Evolutionary conservation across 2,329 filamentous ascomycete genomes (phyloP).

Genomic region (Pyrenophora seminiperda): DNA sequence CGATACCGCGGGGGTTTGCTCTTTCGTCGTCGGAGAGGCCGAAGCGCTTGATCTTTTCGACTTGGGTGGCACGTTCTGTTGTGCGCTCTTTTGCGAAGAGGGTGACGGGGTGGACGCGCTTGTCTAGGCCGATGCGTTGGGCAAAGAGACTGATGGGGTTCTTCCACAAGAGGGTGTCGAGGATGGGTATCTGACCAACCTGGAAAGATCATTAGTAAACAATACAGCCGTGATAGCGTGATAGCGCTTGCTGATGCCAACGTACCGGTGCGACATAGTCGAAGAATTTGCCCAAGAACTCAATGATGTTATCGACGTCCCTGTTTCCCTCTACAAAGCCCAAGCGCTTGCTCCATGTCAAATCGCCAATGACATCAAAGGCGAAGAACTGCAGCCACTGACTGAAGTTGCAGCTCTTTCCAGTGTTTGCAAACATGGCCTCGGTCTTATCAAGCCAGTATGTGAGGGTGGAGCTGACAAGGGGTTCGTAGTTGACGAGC

Average conservation of each 20-base stretch:
- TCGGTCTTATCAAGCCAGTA: constrained; percentile 66
- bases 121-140: constrained; percentile 69
- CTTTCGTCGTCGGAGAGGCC: constrained; percentile 44
- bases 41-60: constrained; percentile 53
- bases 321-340: constrained; percentile 76
- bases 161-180: constrained; percentile 73
- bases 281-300: constrained; percentile 67
- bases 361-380: constrained; percentile 79
- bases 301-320: constrained; percentile 76
- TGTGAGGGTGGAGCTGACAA: constrained; percentile 75
- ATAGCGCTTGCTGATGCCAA: background rate
- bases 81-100: constrained; percentile 72
- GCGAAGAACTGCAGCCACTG: constrained; percentile 80
- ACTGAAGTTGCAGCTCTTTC: constrained; percentile 65
- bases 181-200: constrained; percentile 75
- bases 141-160: constrained; percentile 74
- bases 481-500: constrained; percentile 77
- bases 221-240: background rate
- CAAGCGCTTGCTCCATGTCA: constrained; percentile 76
- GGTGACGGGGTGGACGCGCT: constrained; percentile 73
- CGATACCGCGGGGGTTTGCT: constrained; percentile 51
- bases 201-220: constrained; percentile 37
- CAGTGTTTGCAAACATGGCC: constrained; percentile 49
- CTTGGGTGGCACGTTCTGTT: constrained; percentile 65
- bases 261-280: constrained; percentile 72